phyloP scores from a whole-genome alignment of 2,329 filamentous ascomycete genomes.

The Neofusicoccum parvum region DNA sequence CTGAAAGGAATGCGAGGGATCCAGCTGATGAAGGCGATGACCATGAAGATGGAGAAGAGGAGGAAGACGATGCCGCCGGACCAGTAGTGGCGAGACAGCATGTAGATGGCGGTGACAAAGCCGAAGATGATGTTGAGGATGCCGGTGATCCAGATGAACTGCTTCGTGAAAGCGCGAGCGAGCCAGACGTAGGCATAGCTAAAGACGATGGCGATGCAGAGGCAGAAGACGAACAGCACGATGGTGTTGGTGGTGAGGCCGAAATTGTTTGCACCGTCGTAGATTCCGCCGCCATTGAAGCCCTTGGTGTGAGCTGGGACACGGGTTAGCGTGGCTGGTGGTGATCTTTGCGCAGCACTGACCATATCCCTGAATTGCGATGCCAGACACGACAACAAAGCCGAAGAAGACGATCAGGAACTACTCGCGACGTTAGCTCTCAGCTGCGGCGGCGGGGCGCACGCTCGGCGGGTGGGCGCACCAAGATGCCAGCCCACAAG shows the following conservation, averaged over 20 bases:
- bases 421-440: slow-evolving; percentile 40
- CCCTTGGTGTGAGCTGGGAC: slow-evolving; percentile 56
- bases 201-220: slow-evolving; percentile 72
- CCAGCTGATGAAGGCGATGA: slow-evolving; percentile 86
- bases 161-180: slow-evolving; percentile 78
- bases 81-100: slow-evolving; percentile 75
- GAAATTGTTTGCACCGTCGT: slow-evolving; percentile 66
- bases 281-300: slow-evolving; percentile 73
- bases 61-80: slow-evolving; percentile 86
- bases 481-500: slow-evolving; percentile 81
- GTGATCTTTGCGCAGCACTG: slow-evolving; percentile 21
- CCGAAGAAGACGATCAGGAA: slow-evolving; percentile 72
- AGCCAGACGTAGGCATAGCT: slow-evolving; percentile 76
- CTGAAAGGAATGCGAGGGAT: slow-evolving; percentile 89
- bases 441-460: not conserved
- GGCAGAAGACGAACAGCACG: slow-evolving; percentile 78
- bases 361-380: slow-evolving; percentile 74
- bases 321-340: slow-evolving; percentile 19
- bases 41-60: slow-evolving; percentile 76
- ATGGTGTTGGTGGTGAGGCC: slow-evolving; percentile 81
- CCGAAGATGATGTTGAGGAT: slow-evolving; percentile 85
- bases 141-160: slow-evolving; percentile 90
- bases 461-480: slow-evolving; percentile 35
- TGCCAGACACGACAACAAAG: slow-evolving; percentile 74
- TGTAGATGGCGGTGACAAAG: slow-evolving; percentile 84